Percentiles rank a stretch among this genome's conserved stretches.
phyloP scores from a whole-genome alignment of 129 eudicot species.

The Erigeron canadensis region DNA sequence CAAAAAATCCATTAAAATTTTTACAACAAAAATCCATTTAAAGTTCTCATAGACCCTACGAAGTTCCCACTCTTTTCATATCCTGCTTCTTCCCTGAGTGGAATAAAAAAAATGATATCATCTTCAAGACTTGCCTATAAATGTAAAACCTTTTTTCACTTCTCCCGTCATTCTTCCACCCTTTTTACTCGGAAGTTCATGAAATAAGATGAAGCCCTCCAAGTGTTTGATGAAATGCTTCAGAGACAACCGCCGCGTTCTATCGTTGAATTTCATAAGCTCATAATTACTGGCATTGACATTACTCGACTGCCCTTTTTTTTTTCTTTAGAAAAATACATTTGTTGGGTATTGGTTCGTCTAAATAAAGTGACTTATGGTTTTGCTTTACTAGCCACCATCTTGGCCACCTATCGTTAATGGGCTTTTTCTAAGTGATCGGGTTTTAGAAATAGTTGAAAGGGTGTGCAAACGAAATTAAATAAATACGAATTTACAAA shows the following conservation, averaged over 20 bases:
- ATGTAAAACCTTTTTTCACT: no score
- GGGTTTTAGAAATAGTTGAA: conserved; percentile 23
- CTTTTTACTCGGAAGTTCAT: conserved; percentile 14
- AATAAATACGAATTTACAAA: not conserved
- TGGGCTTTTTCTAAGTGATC: conserved; percentile 30
- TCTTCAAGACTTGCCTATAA: no score
- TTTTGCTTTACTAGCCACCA: no score
- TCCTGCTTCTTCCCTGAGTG: no score
- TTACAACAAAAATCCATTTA: no score
- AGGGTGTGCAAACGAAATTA: no score
- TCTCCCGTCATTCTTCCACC: no score
- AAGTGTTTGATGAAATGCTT: not conserved
- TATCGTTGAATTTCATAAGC: conserved; percentile 23
- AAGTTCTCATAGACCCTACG: no score
- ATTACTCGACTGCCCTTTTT: conserved; percentile 24
- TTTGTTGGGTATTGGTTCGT: conserved; percentile 10
- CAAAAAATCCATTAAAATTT: no score
- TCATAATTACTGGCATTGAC: conserved; percentile 23
- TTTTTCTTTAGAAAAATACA: conserved; percentile 23
- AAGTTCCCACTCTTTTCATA: no score
- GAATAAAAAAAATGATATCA: no score
- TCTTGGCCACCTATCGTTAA: conserved; percentile 30
- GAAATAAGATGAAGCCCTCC: conserved; percentile 36
- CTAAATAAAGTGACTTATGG: conserved; percentile 20
- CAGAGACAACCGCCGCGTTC: conserved; percentile 35